Evolutionary conservation across 805 yeast species (phyloP), one percentile per base, ranked within the genome.

Genomic region (Hanseniaspora nectarophila): DNA sequence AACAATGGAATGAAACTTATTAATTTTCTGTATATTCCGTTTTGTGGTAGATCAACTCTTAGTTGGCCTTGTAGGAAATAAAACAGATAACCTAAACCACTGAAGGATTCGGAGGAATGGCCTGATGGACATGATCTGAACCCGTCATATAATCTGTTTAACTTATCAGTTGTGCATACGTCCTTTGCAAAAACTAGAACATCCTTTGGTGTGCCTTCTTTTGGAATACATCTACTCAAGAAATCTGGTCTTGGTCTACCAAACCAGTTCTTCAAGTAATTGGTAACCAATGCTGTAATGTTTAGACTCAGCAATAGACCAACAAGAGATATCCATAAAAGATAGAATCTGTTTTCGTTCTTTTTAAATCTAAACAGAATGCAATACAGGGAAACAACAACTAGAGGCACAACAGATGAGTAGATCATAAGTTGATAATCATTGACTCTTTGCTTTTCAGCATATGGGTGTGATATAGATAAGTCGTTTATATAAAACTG

Each of bases 201-300:
- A 58, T 77, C 70, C 18, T 68, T 58, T 1, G 88, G 81, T 0
- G 89, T 73, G 46, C 70, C 80, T 1, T 67, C 65, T 31, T 67
- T 69, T 4, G 96, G 96, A 20, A 73, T 62, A 65, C 97, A 90
- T 58, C 97, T 74, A 5, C 88, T 85, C 49, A 90, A 67, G 63
- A 89, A 85, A 66, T 90, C 98, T 0, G 98, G 98, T 55, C 98
- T 73, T 56, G 82, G 85, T 62, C 96, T 76, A 4, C 96, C 97
- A 52, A 90, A 77, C 78, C 85, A 79, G 61, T 82, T 80, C 68
- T 90, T 90, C 55, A 86, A 63, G 15, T 81, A 69, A 60, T 86
- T 86, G 3, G 95, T 85, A 48, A 83, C 60, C 28, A 82, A 69
- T 39, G 78, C 72, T 28, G 85, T 78, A 13, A 80, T 66, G 18